These are phyloP conservation scores for Coemansia sp. DNA, from an alignment of 192 early-diverging fungal genomes.

Conservation along the genomic window DNA sequence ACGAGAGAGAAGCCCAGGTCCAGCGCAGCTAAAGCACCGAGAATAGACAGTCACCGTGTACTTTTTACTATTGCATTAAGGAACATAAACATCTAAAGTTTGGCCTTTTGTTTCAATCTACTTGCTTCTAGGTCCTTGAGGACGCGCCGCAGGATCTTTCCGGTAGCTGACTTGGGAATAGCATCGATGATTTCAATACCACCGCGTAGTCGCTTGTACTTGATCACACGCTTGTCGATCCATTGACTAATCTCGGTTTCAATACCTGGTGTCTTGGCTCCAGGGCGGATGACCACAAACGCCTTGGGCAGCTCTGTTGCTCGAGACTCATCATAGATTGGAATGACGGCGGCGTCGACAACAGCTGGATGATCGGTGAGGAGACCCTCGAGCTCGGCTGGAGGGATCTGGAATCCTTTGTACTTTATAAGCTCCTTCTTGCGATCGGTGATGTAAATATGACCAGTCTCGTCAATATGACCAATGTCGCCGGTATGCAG, in stretches of 20 bases:
- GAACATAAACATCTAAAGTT: constrained; percentile 15
- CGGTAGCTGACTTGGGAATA: constrained; percentile 79
- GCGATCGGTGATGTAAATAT: constrained; percentile 69
- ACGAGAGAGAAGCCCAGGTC: neutral
- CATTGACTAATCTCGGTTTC: constrained; percentile 51
- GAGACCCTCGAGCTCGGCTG: constrained; percentile 84
- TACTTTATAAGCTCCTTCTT: constrained; percentile 94
- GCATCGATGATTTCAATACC: constrained; percentile 69
- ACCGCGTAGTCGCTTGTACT: constrained; percentile 77
- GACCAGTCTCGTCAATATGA: constrained; percentile 61
- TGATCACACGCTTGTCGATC: constrained; percentile 61
- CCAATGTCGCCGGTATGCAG: constrained; percentile 85
- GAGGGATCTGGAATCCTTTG: constrained; percentile 82
- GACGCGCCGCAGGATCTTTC: constrained; percentile 79
- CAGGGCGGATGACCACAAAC: constrained; percentile 67
- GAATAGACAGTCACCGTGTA: neutral
- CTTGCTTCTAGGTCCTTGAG: constrained; percentile 46
- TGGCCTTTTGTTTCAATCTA: constrained; percentile 16
- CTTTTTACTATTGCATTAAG: neutral
- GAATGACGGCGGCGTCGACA: constrained; percentile 67
- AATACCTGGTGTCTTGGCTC: constrained; percentile 31
- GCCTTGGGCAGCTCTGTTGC: constrained; percentile 78
- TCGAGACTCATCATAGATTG: constrained; percentile 59
- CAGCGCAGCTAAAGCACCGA: constrained; percentile 3
- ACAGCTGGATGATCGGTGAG: constrained; percentile 69